phyloP scores from a whole-genome alignment of 2,329 filamentous ascomycete species.

The Aspergillus tanneri region DNA sequence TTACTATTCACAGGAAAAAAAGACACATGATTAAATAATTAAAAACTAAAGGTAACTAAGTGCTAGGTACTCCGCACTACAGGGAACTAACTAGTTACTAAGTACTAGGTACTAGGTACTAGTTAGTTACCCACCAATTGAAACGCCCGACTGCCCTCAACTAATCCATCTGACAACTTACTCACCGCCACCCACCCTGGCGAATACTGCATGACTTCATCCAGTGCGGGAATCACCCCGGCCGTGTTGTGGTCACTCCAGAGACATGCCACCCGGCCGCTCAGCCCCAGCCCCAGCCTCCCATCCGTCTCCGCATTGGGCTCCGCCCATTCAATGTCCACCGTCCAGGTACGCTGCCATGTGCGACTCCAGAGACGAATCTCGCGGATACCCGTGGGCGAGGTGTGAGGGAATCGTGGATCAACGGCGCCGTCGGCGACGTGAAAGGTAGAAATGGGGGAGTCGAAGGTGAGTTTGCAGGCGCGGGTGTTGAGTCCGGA shows the following conservation, averaged over 20 bases:
- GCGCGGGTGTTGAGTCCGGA: constrained; percentile 72
- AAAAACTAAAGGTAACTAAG: no score
- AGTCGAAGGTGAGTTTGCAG: constrained; percentile 71
- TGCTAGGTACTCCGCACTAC: no score
- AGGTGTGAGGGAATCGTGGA: constrained; percentile 65
- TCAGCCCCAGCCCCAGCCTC: constrained; percentile 43
- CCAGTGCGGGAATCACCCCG: constrained; percentile 75
- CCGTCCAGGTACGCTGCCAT: constrained; percentile 73
- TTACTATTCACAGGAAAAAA: no score
- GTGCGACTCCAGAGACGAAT: constrained; percentile 79
- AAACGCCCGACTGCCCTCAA: constrained; percentile 76
- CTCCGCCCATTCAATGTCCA: constrained; percentile 67
- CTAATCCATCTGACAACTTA: constrained; percentile 74
- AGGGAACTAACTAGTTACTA: no score
- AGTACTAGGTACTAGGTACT: no score
- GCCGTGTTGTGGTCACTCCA: constrained; percentile 82
- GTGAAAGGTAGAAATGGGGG: constrained; percentile 63
- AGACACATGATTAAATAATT: no score
- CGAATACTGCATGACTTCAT: constrained; percentile 73
- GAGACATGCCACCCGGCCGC: constrained; percentile 70
- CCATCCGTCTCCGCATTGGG: constrained; percentile 21
- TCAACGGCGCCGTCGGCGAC: constrained; percentile 61
- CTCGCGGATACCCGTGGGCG: constrained; percentile 62
- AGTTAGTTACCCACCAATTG: no score
- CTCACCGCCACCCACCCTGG: constrained; percentile 77